Conservation (phyloP, 1,284 basidiomycete genomes). For the Grifola frondosa region DNA sequence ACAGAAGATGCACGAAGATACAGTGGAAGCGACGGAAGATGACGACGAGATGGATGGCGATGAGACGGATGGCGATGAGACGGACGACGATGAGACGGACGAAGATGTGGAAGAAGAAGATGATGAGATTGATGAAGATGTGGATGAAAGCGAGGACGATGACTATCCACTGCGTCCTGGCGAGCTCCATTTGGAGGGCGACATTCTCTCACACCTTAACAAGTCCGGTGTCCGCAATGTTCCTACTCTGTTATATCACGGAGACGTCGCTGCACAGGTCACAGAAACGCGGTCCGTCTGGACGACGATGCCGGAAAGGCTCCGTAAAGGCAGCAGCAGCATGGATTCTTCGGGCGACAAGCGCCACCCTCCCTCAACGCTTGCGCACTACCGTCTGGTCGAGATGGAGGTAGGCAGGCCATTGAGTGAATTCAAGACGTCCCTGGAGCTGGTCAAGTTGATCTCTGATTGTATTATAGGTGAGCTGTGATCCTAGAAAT, state of each 20-base stretch:
- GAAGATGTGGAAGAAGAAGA: no score
- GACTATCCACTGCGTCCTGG: no score
- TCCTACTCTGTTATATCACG: slow-evolving; percentile 2
- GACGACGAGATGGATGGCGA: no score
- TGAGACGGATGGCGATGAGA: no score
- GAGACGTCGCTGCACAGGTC: background rate
- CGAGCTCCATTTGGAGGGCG: slow-evolving; percentile 7
- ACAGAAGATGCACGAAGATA: no score
- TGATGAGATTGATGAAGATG: no score
- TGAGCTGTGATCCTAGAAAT: no score
- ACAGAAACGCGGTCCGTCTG: background rate
- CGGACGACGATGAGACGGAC: no score
- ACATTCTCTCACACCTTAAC: background rate
- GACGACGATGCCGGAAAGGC: no score
- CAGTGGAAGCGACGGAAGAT: no score
- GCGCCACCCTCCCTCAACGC: background rate
- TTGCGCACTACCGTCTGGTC: slow-evolving; percentile 11
- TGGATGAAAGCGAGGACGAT: no score
- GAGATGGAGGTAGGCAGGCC: slow-evolving; percentile 7
- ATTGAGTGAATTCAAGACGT: background rate
- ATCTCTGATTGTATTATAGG: background rate
- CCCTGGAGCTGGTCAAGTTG: background rate
- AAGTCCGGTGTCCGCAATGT: slow-evolving; percentile 1
- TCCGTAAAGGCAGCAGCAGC: no score
- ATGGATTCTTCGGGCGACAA: background rate